Percentiles rank a stretch among this genome's conserved stretches.
Evolutionary conservation across 306 rosid species (phyloP).

Genomic region (Hippophae rhamnoides): DNA sequence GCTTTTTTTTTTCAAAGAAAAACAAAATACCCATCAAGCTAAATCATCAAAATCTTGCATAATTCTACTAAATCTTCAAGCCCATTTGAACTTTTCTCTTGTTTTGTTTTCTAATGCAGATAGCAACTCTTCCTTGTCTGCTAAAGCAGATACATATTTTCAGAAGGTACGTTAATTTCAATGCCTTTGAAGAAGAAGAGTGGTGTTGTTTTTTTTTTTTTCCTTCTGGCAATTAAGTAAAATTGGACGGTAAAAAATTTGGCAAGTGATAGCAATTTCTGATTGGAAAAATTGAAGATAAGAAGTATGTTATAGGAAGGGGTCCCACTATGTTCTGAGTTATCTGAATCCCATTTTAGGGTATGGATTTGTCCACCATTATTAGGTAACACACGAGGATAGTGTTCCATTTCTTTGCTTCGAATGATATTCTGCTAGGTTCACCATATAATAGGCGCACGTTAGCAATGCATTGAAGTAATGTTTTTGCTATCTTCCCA

Average conservation of each 20-base stretch:
- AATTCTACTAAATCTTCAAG: background rate
- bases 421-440: background rate
- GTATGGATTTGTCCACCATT: too few species aligned
- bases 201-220: too few species aligned
- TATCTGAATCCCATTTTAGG: too few species aligned
- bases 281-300: too few species aligned
- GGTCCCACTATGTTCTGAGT: too few species aligned
- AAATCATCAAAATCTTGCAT: background rate
- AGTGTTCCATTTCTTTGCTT: too few species aligned
- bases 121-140: conserved; percentile 26
- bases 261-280: too few species aligned
- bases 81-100: background rate
- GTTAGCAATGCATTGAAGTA: conserved; percentile 13
- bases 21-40: background rate
- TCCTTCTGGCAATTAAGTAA: too few species aligned
- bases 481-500: conserved; percentile 19
- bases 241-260: too few species aligned
- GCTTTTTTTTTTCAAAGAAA: background rate
- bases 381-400: too few species aligned
- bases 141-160: conserved; percentile 29
- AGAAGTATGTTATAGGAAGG: too few species aligned
- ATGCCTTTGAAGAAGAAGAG: too few species aligned
- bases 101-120: conserved; percentile 28
- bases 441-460: conserved; percentile 9
- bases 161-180: conserved; percentile 31